phyloP scores from a whole-genome alignment of 805 yeast species.

The Tetrapisispora namnaoensis region DNA sequence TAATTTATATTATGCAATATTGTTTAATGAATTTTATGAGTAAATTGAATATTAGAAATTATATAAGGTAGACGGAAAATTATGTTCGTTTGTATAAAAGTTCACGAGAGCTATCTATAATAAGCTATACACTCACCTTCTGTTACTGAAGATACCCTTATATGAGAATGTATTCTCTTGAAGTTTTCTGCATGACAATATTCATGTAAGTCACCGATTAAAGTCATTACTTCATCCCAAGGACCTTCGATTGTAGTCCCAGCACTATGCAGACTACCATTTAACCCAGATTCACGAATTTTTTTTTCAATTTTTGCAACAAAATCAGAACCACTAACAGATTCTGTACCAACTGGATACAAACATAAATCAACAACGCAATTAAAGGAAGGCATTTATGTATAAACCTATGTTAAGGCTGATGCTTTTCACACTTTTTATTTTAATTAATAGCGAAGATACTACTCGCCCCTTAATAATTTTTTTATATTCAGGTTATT shows the following conservation, averaged over 20 bases:
- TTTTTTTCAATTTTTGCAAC: conserved; percentile 58
- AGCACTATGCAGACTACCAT: conserved; percentile 74
- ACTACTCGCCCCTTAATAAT: too few species aligned
- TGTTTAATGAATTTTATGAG: too few species aligned
- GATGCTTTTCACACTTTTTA: too few species aligned
- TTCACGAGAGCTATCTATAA: neutral
- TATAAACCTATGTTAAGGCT: too few species aligned
- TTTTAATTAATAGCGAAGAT: too few species aligned
- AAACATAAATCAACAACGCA: conserved; percentile 82
- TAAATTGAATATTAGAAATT: neutral
- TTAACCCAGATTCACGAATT: conserved; percentile 51
- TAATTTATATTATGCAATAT: neutral
- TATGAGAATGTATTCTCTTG: conserved; percentile 73
- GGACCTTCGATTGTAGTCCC: conserved; percentile 88
- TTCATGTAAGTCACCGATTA: conserved; percentile 72
- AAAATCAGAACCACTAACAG: conserved; percentile 73
- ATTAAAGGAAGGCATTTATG: conserved; percentile 28
- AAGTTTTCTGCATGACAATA: conserved; percentile 61
- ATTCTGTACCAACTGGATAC: conserved; percentile 75
- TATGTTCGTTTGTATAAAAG: too few species aligned
- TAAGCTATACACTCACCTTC: conserved; percentile 31
- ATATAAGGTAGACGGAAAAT: neutral
- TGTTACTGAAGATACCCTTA: conserved; percentile 74
- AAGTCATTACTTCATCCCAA: conserved; percentile 75
- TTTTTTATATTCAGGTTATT: too few species aligned